Conservation (phyloP, 345 rosid species). For the Lepidium sativum region DNA sequence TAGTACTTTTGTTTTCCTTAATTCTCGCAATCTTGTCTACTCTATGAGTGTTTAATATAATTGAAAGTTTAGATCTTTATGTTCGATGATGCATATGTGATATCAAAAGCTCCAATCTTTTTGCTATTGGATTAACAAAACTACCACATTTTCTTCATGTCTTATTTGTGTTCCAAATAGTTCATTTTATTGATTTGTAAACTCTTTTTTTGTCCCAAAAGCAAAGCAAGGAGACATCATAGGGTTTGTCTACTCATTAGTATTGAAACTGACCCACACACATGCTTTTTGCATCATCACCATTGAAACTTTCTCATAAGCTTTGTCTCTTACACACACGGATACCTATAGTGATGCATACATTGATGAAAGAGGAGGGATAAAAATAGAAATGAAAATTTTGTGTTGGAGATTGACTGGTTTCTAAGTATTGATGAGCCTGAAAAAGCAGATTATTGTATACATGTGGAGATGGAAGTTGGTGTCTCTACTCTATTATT, state of each 20-base stretch:
- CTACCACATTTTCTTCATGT: background rate
- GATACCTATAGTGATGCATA: slow-evolving; percentile 1
- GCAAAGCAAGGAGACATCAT: slow-evolving; percentile 10
- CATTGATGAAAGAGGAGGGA: background rate
- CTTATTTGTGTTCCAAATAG: background rate
- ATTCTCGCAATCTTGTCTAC: background rate
- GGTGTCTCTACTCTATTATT: slow-evolving; percentile 14
- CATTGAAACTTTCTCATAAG: background rate
- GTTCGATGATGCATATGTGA: background rate
- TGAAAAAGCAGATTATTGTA: slow-evolving; percentile 11
- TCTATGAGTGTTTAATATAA: background rate
- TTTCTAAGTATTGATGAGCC: slow-evolving; percentile 21
- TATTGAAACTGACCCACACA: slow-evolving; percentile 13
- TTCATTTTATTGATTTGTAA: slow-evolving; percentile 5
- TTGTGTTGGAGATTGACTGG: slow-evolving; percentile 8
- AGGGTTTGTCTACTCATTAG: background rate
- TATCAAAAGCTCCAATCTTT: background rate
- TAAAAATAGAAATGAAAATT: background rate
- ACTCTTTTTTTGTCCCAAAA: background rate
- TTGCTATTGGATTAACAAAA: background rate
- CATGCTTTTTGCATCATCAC: slow-evolving; percentile 13
- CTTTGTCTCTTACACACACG: slow-evolving; percentile 3
- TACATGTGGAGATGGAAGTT: slow-evolving; percentile 23
- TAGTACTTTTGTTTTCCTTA: slow-evolving; percentile 2
- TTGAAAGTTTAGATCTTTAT: background rate